phyloP scores from a whole-genome alignment of 2,329 filamentous ascomycete genomes.

The Exophiala lecanii-corni region DNA sequence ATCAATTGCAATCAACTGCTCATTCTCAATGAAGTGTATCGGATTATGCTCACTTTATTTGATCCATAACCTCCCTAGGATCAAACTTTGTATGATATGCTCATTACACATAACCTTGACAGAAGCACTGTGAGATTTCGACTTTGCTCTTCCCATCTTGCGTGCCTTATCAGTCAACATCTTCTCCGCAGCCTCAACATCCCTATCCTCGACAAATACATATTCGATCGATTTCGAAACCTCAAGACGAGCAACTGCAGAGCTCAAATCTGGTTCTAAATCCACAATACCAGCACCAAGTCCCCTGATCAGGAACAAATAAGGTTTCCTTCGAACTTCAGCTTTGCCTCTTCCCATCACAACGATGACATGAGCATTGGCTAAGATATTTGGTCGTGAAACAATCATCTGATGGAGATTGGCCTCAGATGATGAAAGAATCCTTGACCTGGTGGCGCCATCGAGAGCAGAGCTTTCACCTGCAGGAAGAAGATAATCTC shows the following conservation, averaged over 20 bases:
- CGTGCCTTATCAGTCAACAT: conserved; percentile 25
- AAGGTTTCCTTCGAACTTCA: conserved; percentile 63
- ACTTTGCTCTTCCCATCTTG: conserved; percentile 40
- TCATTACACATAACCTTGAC: conserved; percentile 75
- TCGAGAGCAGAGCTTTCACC: conserved; percentile 74
- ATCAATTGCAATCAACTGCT: no score
- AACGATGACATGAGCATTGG: conserved; percentile 63
- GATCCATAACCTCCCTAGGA: conserved; percentile 65
- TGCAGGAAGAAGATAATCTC: conserved; percentile 76
- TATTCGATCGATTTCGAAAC: background rate
- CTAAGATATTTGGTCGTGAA: conserved; percentile 59
- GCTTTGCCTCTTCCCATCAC: conserved; percentile 57
- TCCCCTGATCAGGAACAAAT: conserved; percentile 74
- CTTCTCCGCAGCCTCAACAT: conserved; percentile 7
- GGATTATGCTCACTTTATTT: background rate
- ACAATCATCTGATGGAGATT: conserved; percentile 55
- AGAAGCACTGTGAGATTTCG: conserved; percentile 30
- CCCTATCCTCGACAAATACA: background rate
- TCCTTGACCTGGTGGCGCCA: conserved; percentile 71
- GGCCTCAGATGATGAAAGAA: conserved; percentile 52
- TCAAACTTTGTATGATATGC: conserved; percentile 86
- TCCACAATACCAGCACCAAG: conserved; percentile 66
- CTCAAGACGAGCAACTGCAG: conserved; percentile 30
- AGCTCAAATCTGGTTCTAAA: conserved; percentile 59
- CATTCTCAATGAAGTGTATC: no score